Percentiles rank a stretch among this genome's conserved stretches.
phyloP scores from a whole-genome alignment of 2,329 filamentous ascomycete genomes.

The Aspergillus bombycis region DNA sequence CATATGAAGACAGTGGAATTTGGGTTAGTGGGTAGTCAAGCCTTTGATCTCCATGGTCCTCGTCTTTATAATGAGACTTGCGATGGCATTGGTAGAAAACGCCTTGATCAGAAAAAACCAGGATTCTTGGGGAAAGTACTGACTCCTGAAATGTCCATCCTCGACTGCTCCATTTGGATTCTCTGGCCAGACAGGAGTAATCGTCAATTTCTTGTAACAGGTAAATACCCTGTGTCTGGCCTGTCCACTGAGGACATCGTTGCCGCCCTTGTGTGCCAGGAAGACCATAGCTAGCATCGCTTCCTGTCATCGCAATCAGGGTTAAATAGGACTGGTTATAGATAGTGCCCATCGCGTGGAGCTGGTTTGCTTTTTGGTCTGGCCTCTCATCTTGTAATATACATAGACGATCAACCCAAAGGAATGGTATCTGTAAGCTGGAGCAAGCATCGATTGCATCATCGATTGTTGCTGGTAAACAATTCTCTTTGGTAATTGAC shows the following conservation, averaged over 20 bases:
- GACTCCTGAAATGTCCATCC: slow-evolving; percentile 6
- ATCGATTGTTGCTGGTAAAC: not conserved
- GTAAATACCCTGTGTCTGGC: not conserved
- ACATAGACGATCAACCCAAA: slow-evolving; percentile 6
- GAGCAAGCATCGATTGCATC: not conserved
- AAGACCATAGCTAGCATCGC: not conserved
- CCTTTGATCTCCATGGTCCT: too few relatives aligned
- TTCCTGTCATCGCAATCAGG: not conserved
- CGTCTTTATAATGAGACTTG: too few relatives aligned
- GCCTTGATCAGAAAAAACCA: not conserved
- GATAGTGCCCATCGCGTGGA: not conserved
- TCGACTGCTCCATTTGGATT: not conserved
- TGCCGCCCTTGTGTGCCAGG: not conserved
- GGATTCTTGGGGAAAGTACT: not conserved
- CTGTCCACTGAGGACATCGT: not conserved
- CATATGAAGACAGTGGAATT: not conserved
- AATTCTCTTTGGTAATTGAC: not conserved
- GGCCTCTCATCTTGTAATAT: not conserved
- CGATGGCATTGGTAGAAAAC: not conserved
- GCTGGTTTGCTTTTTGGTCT: not conserved
- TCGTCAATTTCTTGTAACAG: not conserved
- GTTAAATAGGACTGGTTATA: slow-evolving; percentile 3
- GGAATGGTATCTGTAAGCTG: not conserved
- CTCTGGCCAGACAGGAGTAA: not conserved
- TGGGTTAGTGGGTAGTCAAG: not conserved